phyloP scores from a whole-genome alignment of 2,329 filamentous ascomycete genomes.

The Colletotrichum siamense region DNA sequence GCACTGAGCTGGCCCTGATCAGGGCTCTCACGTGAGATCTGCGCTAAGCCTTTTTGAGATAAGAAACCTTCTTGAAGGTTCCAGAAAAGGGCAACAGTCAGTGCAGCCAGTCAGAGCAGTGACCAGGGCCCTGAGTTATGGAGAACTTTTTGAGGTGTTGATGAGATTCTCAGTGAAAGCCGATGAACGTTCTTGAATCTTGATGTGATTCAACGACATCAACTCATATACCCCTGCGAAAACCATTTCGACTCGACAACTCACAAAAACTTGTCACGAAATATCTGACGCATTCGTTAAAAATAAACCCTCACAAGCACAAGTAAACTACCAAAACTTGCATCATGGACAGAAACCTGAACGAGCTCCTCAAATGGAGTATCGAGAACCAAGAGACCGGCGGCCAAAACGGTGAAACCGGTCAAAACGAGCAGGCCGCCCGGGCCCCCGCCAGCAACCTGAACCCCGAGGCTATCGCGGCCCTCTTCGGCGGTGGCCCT shows the following conservation, averaged over 20 bases:
- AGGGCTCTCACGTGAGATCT: constrained; percentile 24
- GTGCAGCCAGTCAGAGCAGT: constrained; percentile 13
- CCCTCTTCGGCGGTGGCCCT: constrained; percentile 83
- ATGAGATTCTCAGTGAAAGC: constrained; percentile 17
- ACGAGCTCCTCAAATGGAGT: constrained; percentile 82
- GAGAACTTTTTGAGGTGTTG: constrained; percentile 18
- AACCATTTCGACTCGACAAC: neutral
- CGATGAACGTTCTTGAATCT: constrained; percentile 19
- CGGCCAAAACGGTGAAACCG: constrained; percentile 20
- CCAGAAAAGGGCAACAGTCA: constrained; percentile 36
- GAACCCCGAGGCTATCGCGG: constrained; percentile 72
- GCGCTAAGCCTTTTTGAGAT: constrained; percentile 30
- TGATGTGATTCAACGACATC: neutral
- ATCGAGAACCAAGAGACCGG: constrained; percentile 49
- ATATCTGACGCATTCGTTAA: neutral
- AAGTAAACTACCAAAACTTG: neutral
- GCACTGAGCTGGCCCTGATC: constrained; percentile 16
- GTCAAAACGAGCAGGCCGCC: constrained; percentile 33
- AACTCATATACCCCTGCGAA: neutral
- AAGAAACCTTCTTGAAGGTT: constrained; percentile 44
- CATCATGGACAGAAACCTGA: constrained; percentile 61
- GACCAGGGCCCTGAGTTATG: neutral
- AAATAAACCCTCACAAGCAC: neutral
- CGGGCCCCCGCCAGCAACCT: constrained; percentile 49
- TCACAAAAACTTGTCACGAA: neutral